Conservation (phyloP, 352 stramenopile genomes). For the Globisporangium polare region DNA sequence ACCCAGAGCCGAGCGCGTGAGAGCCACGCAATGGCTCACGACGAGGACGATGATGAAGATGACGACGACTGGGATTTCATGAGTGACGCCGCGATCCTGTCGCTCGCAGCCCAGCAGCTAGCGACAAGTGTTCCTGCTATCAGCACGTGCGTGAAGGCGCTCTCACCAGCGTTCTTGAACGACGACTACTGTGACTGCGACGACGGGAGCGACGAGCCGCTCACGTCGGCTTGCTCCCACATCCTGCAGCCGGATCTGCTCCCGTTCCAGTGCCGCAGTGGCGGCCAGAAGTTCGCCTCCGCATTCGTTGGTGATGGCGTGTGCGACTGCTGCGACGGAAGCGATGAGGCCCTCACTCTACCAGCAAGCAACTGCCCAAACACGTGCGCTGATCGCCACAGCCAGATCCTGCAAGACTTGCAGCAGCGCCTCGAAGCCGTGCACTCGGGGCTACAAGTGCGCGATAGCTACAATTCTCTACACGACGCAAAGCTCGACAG, state of each 20-base stretch:
- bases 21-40: background rate
- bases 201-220: conserved; percentile 88
- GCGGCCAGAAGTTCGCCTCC: conserved; percentile 33
- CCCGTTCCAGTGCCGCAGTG: conserved; percentile 36
- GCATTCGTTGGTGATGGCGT: conserved; percentile 90
- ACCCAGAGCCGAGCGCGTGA: background rate
- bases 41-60: background rate
- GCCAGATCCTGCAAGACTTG: conserved; percentile 17
- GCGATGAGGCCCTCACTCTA: conserved; percentile 66
- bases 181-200: conserved; percentile 94
- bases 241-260: conserved; percentile 19
- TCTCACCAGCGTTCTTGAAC: conserved; percentile 59
- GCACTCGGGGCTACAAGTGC: conserved; percentile 15
- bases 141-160: conserved; percentile 27
- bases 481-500: conserved; percentile 25
- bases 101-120: conserved; percentile 18
- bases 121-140: background rate
- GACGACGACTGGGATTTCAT: conserved; percentile 42
- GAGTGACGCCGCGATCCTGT: conserved; percentile 40
- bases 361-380: conserved; percentile 26
- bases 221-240: conserved; percentile 74
- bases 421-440: conserved; percentile 22
- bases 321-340: conserved; percentile 98
- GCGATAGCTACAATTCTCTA: conserved; percentile 22
- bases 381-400: conserved; percentile 30